Base-by-base conservation (phyloP, 495 filamentous ascomycete species). In the Penicillium odoratum region DNA sequence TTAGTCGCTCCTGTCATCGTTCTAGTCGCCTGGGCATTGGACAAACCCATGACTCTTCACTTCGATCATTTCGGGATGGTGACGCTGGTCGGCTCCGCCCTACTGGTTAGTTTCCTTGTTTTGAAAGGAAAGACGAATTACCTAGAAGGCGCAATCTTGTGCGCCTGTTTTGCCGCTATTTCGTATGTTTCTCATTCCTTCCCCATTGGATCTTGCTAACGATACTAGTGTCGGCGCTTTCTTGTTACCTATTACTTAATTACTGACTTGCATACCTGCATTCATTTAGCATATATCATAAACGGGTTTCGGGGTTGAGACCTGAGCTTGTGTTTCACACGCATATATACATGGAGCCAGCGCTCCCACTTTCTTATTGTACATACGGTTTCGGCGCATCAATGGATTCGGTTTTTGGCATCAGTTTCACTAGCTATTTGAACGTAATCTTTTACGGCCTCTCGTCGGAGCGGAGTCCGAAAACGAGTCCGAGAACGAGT, bases 51-150 rank as follows among this genome's bases (percentile, higher is more conserved):
- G 92, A 85, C 85, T 30, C 75, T 96, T 8, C 94, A 93, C 76
- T 97, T 97, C 64, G 95, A 89, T 36, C 76, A 94, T 26, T 97
- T 96, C 69, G 92, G 96, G 78, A 96, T 92, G 4, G 85, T 95
- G 7, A 88, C 81, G 42, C 76, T 96, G 28, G 94, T 96, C 66
- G 90, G 92, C 18, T 89, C 88, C 31, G 87, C 87, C 16, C 94
- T 97, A 57, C 90, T 83, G 21, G 89, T 95, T 64, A 96, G 94
- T 68, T 96, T 94, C 73, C 73, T 96, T 44, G 89, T 96, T 29
- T 73, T 95, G 52, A 92, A 97, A 61, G 92, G 92, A 8, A 73
- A 90, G 34, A 91, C 85, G 51, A 97, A 96, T 68, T 97, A 95
- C 61, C 82, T 96, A 0, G 92, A 96, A 69, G 92, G 92, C 0